Evolutionary conservation across 225 moss, liverwort and hornwort species (phyloP).

Genomic region (Bryoerythrophyllum caledonicum): DNA sequence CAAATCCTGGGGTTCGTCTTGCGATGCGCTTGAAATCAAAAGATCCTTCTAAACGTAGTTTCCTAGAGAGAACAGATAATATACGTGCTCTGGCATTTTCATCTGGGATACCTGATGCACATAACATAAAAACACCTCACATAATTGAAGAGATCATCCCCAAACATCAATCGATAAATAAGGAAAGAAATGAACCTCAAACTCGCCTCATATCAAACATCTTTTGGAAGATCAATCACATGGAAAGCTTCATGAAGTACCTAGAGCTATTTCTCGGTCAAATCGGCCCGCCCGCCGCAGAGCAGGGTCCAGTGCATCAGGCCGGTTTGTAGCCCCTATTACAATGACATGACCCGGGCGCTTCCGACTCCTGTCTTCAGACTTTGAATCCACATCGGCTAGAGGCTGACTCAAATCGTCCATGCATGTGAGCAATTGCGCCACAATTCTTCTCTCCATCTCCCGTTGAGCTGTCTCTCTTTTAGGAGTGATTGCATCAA

Average conservation of each 20-base stretch:
- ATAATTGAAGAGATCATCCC: neutral
- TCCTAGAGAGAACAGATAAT: conserved; percentile 72
- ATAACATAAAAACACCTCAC: neutral
- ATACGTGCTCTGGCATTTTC: conserved; percentile 85
- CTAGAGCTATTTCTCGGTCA: conserved; percentile 90
- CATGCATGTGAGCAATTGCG: conserved; percentile 96
- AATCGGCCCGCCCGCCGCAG: conserved; percentile 93
- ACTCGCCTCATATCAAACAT: conserved; percentile 5
- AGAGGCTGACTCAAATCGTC: conserved; percentile 89
- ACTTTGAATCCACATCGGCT: conserved; percentile 46
- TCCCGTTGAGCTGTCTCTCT: conserved; percentile 98
- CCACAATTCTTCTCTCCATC: conserved; percentile 98
- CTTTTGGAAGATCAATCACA: conserved; percentile 13
- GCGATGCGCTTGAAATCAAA: conserved; percentile 94
- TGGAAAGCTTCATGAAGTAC: conserved; percentile 33
- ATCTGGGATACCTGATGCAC: conserved; percentile 81
- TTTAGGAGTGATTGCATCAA: conserved; percentile 96
- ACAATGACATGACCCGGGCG: conserved; percentile 87
- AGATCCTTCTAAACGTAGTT: conserved; percentile 80
- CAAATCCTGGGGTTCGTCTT: conserved; percentile 90
- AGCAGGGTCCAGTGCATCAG: conserved; percentile 92
- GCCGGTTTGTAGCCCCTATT: conserved; percentile 97
- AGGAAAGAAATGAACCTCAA: neutral
- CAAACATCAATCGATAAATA: conserved; percentile 1
- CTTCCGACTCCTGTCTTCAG: conserved; percentile 37